A percentile compares a stretch with the other conserved stretches of the same genome.
Evolutionary conservation across 2,329 filamentous ascomycete species (phyloP).

Genomic region (Alternaria solani): DNA sequence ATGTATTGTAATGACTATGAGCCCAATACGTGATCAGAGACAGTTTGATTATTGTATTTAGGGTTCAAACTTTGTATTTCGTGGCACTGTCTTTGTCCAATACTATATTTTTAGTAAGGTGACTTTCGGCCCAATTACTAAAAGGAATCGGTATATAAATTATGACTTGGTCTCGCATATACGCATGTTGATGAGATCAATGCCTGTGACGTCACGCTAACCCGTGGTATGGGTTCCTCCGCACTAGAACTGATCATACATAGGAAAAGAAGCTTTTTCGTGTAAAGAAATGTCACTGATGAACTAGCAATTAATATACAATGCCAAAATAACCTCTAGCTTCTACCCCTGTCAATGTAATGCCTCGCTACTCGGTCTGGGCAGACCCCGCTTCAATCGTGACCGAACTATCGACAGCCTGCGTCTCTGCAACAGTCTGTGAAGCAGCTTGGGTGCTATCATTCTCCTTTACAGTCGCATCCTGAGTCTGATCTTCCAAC

Average conservation of each 20-base stretch:
- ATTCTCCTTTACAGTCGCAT: not conserved
- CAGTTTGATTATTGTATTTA: not conserved
- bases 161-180: not conserved
- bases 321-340: not conserved
- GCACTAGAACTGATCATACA: not conserved
- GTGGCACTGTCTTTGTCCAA: too few relatives aligned
- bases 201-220: not conserved
- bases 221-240: not conserved
- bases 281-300: not conserved
- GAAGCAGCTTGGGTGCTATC: not conserved
- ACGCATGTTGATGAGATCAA: not conserved
- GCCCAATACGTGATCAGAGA: not conserved
- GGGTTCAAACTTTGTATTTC: too few relatives aligned
- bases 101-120: too few relatives aligned
- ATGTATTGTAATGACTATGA: not conserved
- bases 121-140: too few relatives aligned
- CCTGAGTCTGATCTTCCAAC: not conserved
- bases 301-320: not conserved
- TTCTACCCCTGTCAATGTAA: too few relatives aligned
- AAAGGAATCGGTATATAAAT: not conserved
- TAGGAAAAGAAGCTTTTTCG: not conserved
- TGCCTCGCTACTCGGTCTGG: not conserved
- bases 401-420: not conserved
- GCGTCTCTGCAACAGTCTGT: not conserved
- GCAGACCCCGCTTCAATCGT: not conserved